phyloP scores from a whole-genome alignment of 768 basidiomycete genomes.

The Tylopilus cervinicoccineus region DNA sequence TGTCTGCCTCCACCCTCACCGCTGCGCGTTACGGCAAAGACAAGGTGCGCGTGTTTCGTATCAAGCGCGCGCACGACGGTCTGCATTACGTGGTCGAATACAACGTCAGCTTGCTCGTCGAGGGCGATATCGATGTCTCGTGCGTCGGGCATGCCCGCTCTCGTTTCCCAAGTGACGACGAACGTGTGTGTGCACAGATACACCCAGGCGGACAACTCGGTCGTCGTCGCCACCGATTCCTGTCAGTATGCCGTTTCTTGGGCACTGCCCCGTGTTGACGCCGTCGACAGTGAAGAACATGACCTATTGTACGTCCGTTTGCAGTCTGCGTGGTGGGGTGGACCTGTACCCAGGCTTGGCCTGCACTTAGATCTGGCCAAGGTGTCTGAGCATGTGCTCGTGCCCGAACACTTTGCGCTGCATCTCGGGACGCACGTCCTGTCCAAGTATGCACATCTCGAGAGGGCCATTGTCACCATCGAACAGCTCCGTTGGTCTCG shows the following conservation, averaged over 20 bases:
- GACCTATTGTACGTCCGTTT: slow-evolving; percentile 46
- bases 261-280: too few relatives aligned
- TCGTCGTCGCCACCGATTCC: slow-evolving; percentile 89
- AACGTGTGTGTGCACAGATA: slow-evolving; percentile 52
- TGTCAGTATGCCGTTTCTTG: slow-evolving; percentile 71
- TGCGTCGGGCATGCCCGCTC: slow-evolving; percentile 24
- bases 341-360: neutral
- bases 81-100: slow-evolving; percentile 82
- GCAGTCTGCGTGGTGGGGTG: neutral
- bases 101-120: slow-evolving; percentile 72
- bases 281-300: slow-evolving; percentile 58
- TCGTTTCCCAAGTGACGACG: neutral
- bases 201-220: slow-evolving; percentile 83
- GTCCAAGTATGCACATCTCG: slow-evolving; percentile 72
- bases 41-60: slow-evolving; percentile 79
- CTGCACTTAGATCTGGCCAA: slow-evolving; percentile 71
- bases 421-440: slow-evolving; percentile 84
- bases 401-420: slow-evolving; percentile 81
- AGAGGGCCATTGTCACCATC: slow-evolving; percentile 64
- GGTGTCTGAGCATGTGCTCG: slow-evolving; percentile 80
- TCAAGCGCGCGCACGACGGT: slow-evolving; percentile 60
- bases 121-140: slow-evolving; percentile 81
- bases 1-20: slow-evolving; percentile 33
- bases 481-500: slow-evolving; percentile 85
- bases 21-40: slow-evolving; percentile 83